phyloP scores from a whole-genome alignment of 2,329 filamentous ascomycete genomes.

The Karstenula rhodostoma region DNA sequence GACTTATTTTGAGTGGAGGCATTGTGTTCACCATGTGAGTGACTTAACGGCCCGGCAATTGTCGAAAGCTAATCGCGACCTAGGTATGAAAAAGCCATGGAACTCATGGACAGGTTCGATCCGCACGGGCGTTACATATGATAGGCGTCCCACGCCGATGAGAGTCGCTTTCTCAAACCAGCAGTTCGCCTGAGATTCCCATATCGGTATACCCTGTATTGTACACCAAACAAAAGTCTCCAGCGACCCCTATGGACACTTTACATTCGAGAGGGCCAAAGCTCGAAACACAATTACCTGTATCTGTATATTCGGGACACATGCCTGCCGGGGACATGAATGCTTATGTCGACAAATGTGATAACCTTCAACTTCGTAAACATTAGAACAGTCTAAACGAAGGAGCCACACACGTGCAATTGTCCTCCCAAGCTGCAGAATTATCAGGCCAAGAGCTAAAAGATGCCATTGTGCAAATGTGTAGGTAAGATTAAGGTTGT shows the following conservation, averaged over 20 bases:
- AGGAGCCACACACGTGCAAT: neutral
- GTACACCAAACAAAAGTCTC: neutral
- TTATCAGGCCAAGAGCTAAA: neutral
- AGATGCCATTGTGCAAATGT: neutral
- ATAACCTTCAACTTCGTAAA: neutral
- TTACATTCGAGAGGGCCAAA: neutral
- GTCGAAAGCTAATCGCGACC: slow-evolving; percentile 14
- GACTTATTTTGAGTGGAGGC: slow-evolving; percentile 89
- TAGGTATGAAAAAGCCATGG: slow-evolving; percentile 93
- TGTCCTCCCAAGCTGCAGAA: neutral
- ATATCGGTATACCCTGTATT: neutral
- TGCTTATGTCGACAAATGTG: neutral
- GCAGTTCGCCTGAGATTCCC: neutral
- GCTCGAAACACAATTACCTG: neutral
- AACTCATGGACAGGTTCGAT: slow-evolving; percentile 80
- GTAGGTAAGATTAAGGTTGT: slow-evolving; percentile 1
- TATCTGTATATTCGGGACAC: neutral
- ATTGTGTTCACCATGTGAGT: slow-evolving; percentile 93
- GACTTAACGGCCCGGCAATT: slow-evolving; percentile 20
- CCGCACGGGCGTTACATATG: slow-evolving; percentile 81
- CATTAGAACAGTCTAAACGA: neutral
- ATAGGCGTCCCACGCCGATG: neutral
- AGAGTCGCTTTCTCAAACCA: neutral
- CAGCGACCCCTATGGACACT: neutral
- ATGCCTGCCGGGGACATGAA: neutral